Evolutionary conservation across 768 basidiomycete species (phyloP), one percentile per base, ranked within the genome.

Genomic region (Lactarius sp.): DNA sequence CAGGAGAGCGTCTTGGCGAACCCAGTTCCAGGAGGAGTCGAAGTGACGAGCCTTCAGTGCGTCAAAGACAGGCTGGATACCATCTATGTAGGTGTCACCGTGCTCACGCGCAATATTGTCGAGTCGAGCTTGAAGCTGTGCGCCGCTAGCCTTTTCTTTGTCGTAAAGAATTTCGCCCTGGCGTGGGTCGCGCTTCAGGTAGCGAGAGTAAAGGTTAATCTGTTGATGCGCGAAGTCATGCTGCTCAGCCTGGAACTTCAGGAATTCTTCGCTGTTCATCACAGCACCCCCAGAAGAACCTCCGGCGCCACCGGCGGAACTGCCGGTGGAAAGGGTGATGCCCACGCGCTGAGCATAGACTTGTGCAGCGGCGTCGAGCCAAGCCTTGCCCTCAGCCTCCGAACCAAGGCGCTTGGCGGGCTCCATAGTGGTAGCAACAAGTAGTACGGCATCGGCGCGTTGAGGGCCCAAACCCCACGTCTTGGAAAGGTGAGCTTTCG

Each of bases 1-100:
- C 64, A 93, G 79, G 33, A 98, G 80, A 16, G 94, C 93, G 66
- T 97, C 95, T 77, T 99, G 97, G 64, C 96, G 88, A 51, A 90
- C 96, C 97, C 97, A 99, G 73, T 99, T 99, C 97, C 96, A 99
- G 6, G 90, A 94, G 2, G 96, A 98, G 73, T 98, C 95, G 80
- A 99, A 98, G 73, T 89, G 94, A 52, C 97, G 91, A 13, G 95
- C 97, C 76, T 99, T 98, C 70, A 98, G 80, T 2, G 92, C 87
- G 71, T 96, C 92, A 75, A 99, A 99, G 62, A 84, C 81, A 10
- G 97, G 97, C 71, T 95, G 90, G 65, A 98, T 95, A 50, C 97
- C 97, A 37, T 95, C 88, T 64, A 98, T 79, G 76, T 99, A 99
- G 0, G 80, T 74, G 61, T 98, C 95, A 34, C 97, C 97, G 68